phyloP scores from a whole-genome alignment of 2,329 filamentous ascomycete genomes.

The Fusarium subtropicale region DNA sequence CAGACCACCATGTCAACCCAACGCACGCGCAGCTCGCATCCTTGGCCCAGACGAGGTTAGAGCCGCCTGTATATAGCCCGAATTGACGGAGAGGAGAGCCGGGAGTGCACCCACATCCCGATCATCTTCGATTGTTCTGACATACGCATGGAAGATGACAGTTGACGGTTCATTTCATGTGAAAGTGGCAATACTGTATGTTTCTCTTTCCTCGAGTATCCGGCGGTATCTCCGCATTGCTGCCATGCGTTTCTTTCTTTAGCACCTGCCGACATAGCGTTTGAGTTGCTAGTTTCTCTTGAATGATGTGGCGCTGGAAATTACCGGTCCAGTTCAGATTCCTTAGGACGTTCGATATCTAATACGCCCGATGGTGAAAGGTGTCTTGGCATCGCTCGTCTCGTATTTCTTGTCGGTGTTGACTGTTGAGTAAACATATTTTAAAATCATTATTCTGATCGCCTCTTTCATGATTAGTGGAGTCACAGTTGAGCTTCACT shows the following conservation, averaged over 20 bases:
- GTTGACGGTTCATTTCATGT: background rate
- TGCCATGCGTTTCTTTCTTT: background rate
- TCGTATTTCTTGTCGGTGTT: conserved; percentile 13
- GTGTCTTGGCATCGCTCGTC: conserved; percentile 9
- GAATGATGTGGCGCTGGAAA: conserved; percentile 11
- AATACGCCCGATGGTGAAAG: conserved; percentile 23
- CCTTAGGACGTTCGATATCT: conserved; percentile 26
- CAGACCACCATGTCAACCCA: background rate
- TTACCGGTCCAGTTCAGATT: background rate
- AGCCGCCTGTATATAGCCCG: background rate
- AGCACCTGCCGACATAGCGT: background rate
- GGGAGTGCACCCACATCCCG: background rate
- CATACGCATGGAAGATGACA: background rate
- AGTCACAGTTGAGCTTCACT: conserved; percentile 27
- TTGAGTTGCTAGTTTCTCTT: conserved; percentile 3
- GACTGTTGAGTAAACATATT: conserved; percentile 27
- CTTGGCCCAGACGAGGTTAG: conserved; percentile 15
- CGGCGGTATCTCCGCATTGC: background rate
- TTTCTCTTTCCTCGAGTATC: background rate
- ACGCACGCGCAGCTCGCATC: conserved; percentile 13
- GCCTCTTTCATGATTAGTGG: conserved; percentile 41
- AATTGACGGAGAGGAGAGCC: background rate
- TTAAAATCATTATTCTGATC: conserved; percentile 37
- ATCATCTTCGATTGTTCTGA: background rate
- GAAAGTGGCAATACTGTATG: conserved; percentile 12